Percentiles rank a stretch among this genome's conserved stretches.
These are phyloP conservation scores for Aeschynomene evenia DNA, from an alignment of 306 rosid genomes.

Conservation along the genomic window DNA sequence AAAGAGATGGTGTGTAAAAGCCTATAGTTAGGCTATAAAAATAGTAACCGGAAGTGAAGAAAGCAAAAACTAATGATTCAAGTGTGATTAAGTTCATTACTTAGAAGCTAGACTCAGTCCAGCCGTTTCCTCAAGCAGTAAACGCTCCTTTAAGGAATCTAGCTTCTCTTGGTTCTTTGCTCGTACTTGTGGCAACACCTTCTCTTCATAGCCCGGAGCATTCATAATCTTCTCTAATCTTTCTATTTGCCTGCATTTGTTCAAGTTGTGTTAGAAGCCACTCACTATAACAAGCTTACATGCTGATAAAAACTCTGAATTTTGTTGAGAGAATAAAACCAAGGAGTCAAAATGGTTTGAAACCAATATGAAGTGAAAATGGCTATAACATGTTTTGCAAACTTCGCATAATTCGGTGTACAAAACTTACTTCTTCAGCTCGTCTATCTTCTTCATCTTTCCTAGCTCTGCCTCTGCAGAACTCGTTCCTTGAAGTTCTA, in stretches of 20 bases:
- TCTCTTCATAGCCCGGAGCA: conserved; percentile 74
- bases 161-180: conserved; percentile 61
- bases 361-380: not conserved
- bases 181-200: conserved; percentile 55
- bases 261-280: not conserved
- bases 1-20: not conserved
- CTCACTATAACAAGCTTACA: not conserved
- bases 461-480: conserved; percentile 43
- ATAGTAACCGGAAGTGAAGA: not conserved
- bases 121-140: conserved; percentile 65
- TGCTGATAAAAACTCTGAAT: not conserved
- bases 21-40: conserved; percentile 8
- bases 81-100: not conserved
- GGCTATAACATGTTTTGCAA: not conserved
- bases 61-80: not conserved
- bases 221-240: conserved; percentile 57
- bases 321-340: not conserved
- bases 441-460: conserved; percentile 49
- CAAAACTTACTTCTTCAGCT: conserved; percentile 41
- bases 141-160: conserved; percentile 61
- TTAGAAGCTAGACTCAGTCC: conserved; percentile 42
- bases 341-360: not conserved
- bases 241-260: conserved; percentile 54
- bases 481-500: conserved; percentile 41
- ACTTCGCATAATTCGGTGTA: not conserved